A percentile compares a stretch with the other conserved stretches of the same genome.
Evolutionary conservation across 2,329 filamentous ascomycete species (phyloP).

Genomic region (Ophidiomyces ophidiicola): DNA sequence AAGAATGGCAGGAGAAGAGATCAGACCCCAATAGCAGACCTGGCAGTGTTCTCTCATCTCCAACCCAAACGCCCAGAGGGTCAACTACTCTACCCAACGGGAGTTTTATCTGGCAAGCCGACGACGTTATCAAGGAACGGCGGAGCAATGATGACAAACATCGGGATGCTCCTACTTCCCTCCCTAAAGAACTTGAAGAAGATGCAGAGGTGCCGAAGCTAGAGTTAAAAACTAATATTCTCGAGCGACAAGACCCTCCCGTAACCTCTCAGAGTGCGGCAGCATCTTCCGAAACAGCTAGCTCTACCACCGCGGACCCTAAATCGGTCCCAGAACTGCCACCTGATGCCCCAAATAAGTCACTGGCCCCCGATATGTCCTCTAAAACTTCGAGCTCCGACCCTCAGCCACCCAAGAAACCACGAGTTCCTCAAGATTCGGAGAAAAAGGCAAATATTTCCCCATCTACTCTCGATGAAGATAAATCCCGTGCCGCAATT

Average conservation of each 20-base stretch:
- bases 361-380: too few relatives aligned
- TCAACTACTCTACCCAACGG: slow-evolving; percentile 5
- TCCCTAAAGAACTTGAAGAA: neutral
- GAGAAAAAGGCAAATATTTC: slow-evolving; percentile 7
- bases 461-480: slow-evolving; percentile 9
- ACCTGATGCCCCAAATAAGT: neutral
- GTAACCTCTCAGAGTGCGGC: neutral
- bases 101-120: neutral
- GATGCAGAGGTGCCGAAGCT: too few relatives aligned
- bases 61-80: slow-evolving; percentile 4
- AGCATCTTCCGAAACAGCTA: neutral
- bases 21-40: slow-evolving; percentile 8
- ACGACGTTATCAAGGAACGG: slow-evolving; percentile 16
- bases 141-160: slow-evolving; percentile 25
- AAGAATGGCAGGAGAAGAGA: slow-evolving; percentile 36
- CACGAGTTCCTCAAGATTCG: slow-evolving; percentile 1
- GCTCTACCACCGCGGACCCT: neutral
- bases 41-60: slow-evolving; percentile 7
- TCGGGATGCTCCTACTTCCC: neutral
- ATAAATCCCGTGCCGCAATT: neutral
- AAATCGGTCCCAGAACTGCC: neutral
- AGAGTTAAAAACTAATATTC: too few relatives aligned
- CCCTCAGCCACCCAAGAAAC: slow-evolving; percentile 7
- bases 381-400: too few relatives aligned
- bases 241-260: too few relatives aligned